Evolutionary conservation across 2,329 filamentous ascomycete genomes (phyloP).

Genomic region (Neocucurbitaria cava): DNA sequence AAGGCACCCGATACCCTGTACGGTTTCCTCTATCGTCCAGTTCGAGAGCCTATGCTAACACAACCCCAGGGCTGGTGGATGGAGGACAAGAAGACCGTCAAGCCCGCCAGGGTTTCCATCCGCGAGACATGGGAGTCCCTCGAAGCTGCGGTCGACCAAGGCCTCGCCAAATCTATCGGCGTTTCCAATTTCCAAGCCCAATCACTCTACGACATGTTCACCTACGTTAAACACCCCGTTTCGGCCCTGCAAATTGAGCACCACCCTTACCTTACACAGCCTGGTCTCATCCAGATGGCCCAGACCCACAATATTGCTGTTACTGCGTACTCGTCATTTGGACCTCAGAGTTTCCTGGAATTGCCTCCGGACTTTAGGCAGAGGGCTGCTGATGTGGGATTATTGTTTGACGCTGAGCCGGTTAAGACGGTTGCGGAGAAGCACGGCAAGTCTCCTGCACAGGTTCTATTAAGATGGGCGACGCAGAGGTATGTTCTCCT

Average conservation of each 20-base stretch:
- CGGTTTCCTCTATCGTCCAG: neutral
- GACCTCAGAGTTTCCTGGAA: constrained; percentile 73
- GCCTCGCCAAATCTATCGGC: constrained; percentile 63
- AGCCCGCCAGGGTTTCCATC: constrained; percentile 24
- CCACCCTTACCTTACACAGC: constrained; percentile 25
- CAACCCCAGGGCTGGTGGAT: constrained; percentile 55
- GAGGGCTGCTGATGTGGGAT: constrained; percentile 67
- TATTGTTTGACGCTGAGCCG: constrained; percentile 73
- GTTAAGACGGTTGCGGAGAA: constrained; percentile 72
- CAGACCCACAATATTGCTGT: constrained; percentile 24
- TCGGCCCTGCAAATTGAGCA: constrained; percentile 28
- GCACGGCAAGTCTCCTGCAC: constrained; percentile 74
- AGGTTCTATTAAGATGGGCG: constrained; percentile 84
- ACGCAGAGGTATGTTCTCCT: constrained; percentile 57
- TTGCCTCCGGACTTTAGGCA: constrained; percentile 68
- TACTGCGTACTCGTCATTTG: constrained; percentile 30
- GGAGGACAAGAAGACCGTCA: constrained; percentile 51
- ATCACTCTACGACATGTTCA: constrained; percentile 59
- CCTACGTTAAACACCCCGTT: constrained; percentile 45
- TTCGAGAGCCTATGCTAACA: no score
- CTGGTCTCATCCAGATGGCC: constrained; percentile 22
- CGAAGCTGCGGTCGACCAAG: constrained; percentile 27
- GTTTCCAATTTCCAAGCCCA: constrained; percentile 32
- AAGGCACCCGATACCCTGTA: constrained; percentile 25
- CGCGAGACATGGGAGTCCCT: constrained; percentile 47